Evolutionary conservation across 2,329 filamentous ascomycete genomes (phyloP).

Genomic region (Botrytis medusae): DNA sequence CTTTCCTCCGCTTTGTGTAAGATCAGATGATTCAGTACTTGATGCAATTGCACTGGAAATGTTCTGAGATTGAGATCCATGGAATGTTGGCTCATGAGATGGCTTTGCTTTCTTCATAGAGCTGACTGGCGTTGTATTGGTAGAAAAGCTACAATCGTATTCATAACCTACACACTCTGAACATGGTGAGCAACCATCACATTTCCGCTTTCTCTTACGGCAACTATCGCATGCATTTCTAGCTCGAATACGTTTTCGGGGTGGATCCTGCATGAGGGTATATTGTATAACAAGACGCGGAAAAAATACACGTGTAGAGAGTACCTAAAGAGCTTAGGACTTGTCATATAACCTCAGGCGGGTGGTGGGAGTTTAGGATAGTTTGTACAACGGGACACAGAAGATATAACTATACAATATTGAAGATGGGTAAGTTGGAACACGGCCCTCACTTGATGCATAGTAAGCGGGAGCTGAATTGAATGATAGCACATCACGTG

Average conservation of each 20-base stretch:
- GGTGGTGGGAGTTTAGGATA: not conserved
- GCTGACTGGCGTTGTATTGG: slow-evolving; percentile 4
- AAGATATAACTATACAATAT: not conserved
- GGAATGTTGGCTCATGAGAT: not conserved
- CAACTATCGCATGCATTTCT: slow-evolving; percentile 33
- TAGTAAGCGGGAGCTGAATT: not conserved
- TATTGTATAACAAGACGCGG: not conserved
- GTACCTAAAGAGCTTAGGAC: not conserved
- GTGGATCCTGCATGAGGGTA: slow-evolving; percentile 4
- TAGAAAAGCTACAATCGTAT: slow-evolving; percentile 29
- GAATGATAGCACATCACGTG: not conserved
- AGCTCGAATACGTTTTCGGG: slow-evolving; percentile 18
- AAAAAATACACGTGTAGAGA: not conserved
- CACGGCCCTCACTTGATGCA: not conserved
- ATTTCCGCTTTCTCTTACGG: slow-evolving; percentile 34
- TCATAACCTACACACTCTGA: slow-evolving; percentile 29
- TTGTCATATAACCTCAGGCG: not conserved
- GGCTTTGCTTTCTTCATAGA: slow-evolving; percentile 7
- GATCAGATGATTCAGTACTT: not conserved
- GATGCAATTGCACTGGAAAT: not conserved
- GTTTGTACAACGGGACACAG: not conserved
- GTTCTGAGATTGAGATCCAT: slow-evolving; percentile 1
- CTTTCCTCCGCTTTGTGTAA: not conserved
- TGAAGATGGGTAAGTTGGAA: not conserved
- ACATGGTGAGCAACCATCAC: slow-evolving; percentile 31